Base-by-base conservation (phyloP, 2,329 filamentous ascomycete species). In the Venturia carpophila region DNA sequence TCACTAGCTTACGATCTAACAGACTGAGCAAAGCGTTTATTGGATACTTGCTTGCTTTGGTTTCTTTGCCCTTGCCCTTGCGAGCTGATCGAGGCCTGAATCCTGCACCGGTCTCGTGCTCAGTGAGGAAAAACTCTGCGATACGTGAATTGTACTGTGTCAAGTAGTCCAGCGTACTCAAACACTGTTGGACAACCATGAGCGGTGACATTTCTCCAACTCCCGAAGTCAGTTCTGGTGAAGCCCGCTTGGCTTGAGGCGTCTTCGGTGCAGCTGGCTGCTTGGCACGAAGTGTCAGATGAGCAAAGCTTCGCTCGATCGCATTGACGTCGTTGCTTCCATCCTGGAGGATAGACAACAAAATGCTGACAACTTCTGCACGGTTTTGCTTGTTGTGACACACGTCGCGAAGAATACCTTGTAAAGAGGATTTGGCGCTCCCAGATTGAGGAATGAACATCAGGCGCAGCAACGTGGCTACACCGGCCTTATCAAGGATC, bases 381-480 rank as follows among this genome's bases (percentile, higher is more conserved):
- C 94, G 87, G 72, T 94, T 99, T 73, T 97, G 92, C n/a, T 91
- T 88, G 74, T 99, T 99, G 76, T 96, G 90, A 73, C 92, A 97
- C 34, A 97, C 88, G 69, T 96, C 91, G 68, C 91, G 86, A 63
- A 99, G 87, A 64, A 99, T 90, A 65, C 88, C 87, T 73, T 94
- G 93, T 64, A 99, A 82, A 67, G 91, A 90, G 67, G 83, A 86
- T 69, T 92, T 90, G 61, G 94, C 88, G 67, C 90, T 94, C 27
- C 90, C 91, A 68, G 93, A 90, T 69, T 97, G 91, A 60, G 91
- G 89, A 71, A 97, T 92, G 75, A 99, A 99, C 93, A 99, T 97
- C 11, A 99, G 83, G n/a, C 95, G 90, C 55, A 99, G 82, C 42
- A 99, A 80, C n/a, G 94, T 97, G 34, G 95, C 94, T 69, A 99